phyloP scores from a whole-genome alignment of 371 early-diverging fungal species.

The Capillidium heterosporum region DNA sequence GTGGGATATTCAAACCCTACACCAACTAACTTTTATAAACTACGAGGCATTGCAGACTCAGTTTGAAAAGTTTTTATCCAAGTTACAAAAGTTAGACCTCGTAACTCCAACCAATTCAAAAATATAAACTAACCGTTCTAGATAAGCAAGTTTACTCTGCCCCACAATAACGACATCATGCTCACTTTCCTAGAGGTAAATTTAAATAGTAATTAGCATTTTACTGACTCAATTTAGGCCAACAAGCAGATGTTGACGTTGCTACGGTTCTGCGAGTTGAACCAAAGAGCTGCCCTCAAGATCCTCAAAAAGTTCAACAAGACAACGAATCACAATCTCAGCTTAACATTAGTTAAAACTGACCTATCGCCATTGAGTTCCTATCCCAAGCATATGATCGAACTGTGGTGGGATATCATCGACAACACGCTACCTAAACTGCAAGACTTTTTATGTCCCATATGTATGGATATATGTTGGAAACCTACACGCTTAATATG shows the following conservation, averaged over 20 bases:
- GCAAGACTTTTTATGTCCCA: conserved; percentile 45
- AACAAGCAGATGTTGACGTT: conserved; percentile 46
- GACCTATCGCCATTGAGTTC: conserved; percentile 11
- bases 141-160: not conserved
- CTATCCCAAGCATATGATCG: conserved; percentile 15
- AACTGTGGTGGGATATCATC: conserved; percentile 11
- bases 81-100: not conserved
- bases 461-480: conserved; percentile 43
- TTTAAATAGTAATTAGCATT: not conserved
- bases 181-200: conserved; percentile 5
- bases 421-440: conserved; percentile 49
- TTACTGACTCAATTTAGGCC: conserved; percentile 17
- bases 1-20: not conserved
- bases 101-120: not conserved
- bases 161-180: not conserved
- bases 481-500: conserved; percentile 55
- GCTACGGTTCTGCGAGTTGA: conserved; percentile 48
- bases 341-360: not conserved
- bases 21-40: not conserved
- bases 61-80: not conserved
- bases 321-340: conserved; percentile 32
- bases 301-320: conserved; percentile 76
- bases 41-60: not conserved
- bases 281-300: conserved; percentile 59
- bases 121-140: not conserved